phyloP scores from a whole-genome alignment of 2,329 filamentous ascomycete species.

The Parastagonospora nodorum region DNA sequence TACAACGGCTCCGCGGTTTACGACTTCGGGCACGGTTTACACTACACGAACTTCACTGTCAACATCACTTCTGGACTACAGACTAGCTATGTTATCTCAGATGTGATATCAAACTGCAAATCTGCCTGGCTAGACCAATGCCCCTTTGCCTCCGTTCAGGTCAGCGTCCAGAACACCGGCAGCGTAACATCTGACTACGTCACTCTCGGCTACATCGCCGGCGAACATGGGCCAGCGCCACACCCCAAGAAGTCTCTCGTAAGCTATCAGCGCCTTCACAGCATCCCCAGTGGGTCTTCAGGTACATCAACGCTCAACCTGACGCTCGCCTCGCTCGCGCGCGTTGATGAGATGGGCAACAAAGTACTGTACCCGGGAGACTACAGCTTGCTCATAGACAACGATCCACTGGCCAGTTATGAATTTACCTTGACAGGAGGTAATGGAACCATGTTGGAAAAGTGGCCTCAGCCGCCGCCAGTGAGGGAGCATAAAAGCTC shows the following conservation, averaged over 20 bases:
- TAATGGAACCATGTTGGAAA: slow-evolving; percentile 22
- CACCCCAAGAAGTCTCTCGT: slow-evolving; percentile 60
- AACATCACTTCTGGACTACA: slow-evolving; percentile 19
- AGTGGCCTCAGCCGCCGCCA: slow-evolving; percentile 34
- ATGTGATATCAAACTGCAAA: slow-evolving; percentile 36
- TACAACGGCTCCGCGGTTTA: slow-evolving; percentile 57
- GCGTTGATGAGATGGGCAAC: slow-evolving; percentile 58
- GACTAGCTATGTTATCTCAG: slow-evolving; percentile 20
- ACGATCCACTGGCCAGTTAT: slow-evolving; percentile 15
- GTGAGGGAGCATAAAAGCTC: slow-evolving; percentile 24
- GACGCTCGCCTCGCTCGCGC: slow-evolving; percentile 57
- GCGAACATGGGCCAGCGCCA: slow-evolving; percentile 56
- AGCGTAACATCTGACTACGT: slow-evolving; percentile 58
- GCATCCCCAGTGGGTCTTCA: slow-evolving; percentile 45
- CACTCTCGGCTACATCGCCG: slow-evolving; percentile 57
- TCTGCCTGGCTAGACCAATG: slow-evolving; percentile 48
- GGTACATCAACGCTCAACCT: slow-evolving; percentile 48
- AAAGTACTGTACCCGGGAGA: slow-evolving; percentile 60
- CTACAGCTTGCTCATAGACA: slow-evolving; percentile 47
- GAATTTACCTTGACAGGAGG: slow-evolving; percentile 33
- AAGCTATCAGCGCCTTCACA: slow-evolving; percentile 54
- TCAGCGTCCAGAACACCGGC: slow-evolving; percentile 57
- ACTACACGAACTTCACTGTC: slow-evolving; percentile 62
- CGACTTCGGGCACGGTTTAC: slow-evolving; percentile 62
- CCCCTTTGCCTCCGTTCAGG: slow-evolving; percentile 47